Percentiles rank a stretch among this genome's conserved stretches.
These are phyloP conservation scores for Penium margaritaceum DNA, from an alignment of 139 green algal species.

Conservation along the genomic window DNA sequence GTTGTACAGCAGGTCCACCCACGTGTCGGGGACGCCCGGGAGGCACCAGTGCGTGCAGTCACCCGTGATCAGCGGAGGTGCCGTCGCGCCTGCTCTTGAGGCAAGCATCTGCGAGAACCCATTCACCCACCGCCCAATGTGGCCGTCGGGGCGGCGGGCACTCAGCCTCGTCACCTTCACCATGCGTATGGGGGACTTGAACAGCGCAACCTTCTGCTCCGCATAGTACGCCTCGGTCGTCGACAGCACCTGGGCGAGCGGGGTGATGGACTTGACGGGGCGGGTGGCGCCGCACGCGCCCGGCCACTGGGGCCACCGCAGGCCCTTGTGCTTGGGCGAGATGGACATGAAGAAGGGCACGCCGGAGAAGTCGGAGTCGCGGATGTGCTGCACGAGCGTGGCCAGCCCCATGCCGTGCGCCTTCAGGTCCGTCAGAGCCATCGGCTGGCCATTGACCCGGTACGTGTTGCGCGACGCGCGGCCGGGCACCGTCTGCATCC, in stretches of 20 bases:
- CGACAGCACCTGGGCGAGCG: background rate
- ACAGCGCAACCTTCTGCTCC: background rate
- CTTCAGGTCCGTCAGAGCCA: background rate
- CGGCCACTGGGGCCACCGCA: background rate
- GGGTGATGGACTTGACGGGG: background rate
- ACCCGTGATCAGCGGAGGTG: background rate
- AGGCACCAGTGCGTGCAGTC: slow-evolving; percentile 20
- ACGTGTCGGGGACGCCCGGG: slow-evolving; percentile 7
- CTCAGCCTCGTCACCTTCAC: background rate
- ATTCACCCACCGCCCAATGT: background rate
- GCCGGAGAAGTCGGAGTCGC: background rate
- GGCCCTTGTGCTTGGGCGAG: background rate
- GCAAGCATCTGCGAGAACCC: background rate
- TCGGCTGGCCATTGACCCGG: background rate
- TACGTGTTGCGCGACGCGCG: background rate
- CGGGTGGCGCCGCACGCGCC: background rate
- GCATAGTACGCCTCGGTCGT: background rate
- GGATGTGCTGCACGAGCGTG: background rate
- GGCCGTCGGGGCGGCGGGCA: background rate
- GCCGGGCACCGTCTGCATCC: background rate
- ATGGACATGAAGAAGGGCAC: slow-evolving; percentile 11
- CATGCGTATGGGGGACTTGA: background rate
- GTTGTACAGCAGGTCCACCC: background rate
- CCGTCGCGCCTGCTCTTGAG: background rate
- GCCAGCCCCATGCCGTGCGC: background rate